Conservation (phyloP, 768 basidiomycete species). For the Tricholoma terreum region DNA sequence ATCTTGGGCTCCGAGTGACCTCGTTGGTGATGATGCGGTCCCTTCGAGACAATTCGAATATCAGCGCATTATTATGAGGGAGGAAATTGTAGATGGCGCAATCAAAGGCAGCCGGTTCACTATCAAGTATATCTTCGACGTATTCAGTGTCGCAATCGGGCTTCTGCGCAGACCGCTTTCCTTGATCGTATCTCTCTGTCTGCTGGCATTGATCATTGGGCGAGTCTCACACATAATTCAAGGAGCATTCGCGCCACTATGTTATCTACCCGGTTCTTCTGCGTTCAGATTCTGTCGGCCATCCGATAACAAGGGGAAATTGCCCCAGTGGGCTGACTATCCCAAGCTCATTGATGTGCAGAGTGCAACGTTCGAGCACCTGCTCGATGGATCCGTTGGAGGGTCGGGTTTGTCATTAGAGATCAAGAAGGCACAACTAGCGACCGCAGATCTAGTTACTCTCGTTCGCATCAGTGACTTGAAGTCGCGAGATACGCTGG, state of each 20-base stretch:
- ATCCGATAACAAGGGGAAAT: constrained; percentile 10
- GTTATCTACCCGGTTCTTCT: constrained; percentile 59
- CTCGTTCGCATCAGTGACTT: constrained; percentile 64
- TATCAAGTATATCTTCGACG: constrained; percentile 42
- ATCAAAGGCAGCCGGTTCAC: constrained; percentile 26
- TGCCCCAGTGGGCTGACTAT: constrained; percentile 55
- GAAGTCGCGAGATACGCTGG: constrained; percentile 55
- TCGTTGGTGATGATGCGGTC: too few species aligned
- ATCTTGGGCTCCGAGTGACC: too few species aligned
- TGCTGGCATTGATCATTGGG: constrained; percentile 45
- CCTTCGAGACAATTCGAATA: constrained; percentile 6
- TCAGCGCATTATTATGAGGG: constrained; percentile 16
- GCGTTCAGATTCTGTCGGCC: constrained; percentile 41
- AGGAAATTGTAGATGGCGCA: constrained; percentile 28
- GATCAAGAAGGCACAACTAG: constrained; percentile 77
- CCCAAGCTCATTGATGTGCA: constrained; percentile 59
- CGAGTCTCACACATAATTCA: constrained; percentile 41
- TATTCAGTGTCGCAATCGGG: constrained; percentile 44
- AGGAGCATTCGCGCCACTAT: constrained; percentile 54
- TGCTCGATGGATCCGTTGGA: constrained; percentile 57
- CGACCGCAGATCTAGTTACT: constrained; percentile 62
- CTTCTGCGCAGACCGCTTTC: constrained; percentile 57
- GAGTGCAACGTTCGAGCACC: constrained; percentile 56
- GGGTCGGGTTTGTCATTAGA: constrained; percentile 60
- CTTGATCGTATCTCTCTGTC: constrained; percentile 47